phyloP scores from a whole-genome alignment of 257 asterid genomes.

The Ilex asprella region DNA sequence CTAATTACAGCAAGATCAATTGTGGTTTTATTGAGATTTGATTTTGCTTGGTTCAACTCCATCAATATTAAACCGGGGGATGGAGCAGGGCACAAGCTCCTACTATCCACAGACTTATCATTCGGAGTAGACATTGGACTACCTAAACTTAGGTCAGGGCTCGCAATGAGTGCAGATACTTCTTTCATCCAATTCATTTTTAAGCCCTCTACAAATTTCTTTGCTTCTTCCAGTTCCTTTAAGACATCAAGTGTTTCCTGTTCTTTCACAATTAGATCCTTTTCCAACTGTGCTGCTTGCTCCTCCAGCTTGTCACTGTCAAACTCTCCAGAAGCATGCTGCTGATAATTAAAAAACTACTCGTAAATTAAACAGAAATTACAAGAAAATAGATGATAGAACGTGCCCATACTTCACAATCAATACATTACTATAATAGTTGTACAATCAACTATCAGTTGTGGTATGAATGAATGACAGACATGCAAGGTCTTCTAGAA shows the following conservation, averaged over 20 bases:
- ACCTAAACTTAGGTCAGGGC: constrained; percentile 25
- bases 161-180: constrained; percentile 30
- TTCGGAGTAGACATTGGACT: background rate
- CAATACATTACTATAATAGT: too few relatives aligned
- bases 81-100: constrained; percentile 23
- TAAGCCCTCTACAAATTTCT: constrained; percentile 47
- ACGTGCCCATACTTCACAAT: too few relatives aligned
- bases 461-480: background rate
- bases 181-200: constrained; percentile 51
- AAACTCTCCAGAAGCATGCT: constrained; percentile 31
- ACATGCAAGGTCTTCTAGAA: background rate
- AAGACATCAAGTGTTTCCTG: constrained; percentile 56
- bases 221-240: constrained; percentile 59
- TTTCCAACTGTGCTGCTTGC: constrained; percentile 48
- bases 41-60: constrained; percentile 65
- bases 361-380: background rate
- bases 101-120: constrained; percentile 16
- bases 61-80: constrained; percentile 50
- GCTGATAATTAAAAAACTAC: constrained; percentile 7
- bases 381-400: background rate
- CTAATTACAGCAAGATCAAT: constrained; percentile 66
- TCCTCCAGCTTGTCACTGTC: constrained; percentile 50
- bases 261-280: constrained; percentile 54
- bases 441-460: background rate
- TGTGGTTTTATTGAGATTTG: constrained; percentile 58